These are phyloP conservation scores for Chenopodium suecicum DNA, from an alignment of 148 eudicot species.

Conservation along the genomic window DNA sequence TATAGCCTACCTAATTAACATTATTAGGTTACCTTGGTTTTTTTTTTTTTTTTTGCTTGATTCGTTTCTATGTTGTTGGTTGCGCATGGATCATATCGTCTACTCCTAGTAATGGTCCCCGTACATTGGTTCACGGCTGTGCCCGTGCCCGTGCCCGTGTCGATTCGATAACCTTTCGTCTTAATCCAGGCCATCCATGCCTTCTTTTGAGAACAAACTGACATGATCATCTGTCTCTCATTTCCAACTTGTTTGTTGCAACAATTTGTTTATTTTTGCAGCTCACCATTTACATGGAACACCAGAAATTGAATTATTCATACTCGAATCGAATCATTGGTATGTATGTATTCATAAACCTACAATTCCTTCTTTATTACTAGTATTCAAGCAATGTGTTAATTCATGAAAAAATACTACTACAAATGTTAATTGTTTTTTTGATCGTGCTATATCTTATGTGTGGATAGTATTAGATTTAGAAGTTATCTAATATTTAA, in stretches of 20 bases:
- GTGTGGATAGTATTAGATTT: not conserved
- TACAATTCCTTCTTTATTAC: not conserved
- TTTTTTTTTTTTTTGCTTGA: not conserved
- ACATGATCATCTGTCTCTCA: not conserved
- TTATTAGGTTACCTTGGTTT: not conserved
- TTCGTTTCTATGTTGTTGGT: slow-evolving; percentile 10
- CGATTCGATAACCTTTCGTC: not conserved
- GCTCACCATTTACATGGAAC: not conserved
- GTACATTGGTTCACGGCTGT: not conserved
- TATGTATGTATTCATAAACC: not conserved
- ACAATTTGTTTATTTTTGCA: not conserved
- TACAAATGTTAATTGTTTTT: no score
- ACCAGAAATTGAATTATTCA: not conserved
- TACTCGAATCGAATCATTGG: not conserved
- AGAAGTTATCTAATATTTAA: not conserved
- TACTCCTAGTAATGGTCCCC: slow-evolving; percentile 3
- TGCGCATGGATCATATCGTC: slow-evolving; percentile 28
- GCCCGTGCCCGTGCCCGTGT: not conserved
- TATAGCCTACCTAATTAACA: slow-evolving; percentile 7
- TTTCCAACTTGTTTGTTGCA: not conserved
- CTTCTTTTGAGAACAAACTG: not conserved
- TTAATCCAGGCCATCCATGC: slow-evolving; percentile 19
- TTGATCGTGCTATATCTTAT: slow-evolving; percentile 10
- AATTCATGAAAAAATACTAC: no score
- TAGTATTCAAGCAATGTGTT: not conserved